phyloP scores from a whole-genome alignment of 768 basidiomycete species.

The Agaricus bisporus region DNA sequence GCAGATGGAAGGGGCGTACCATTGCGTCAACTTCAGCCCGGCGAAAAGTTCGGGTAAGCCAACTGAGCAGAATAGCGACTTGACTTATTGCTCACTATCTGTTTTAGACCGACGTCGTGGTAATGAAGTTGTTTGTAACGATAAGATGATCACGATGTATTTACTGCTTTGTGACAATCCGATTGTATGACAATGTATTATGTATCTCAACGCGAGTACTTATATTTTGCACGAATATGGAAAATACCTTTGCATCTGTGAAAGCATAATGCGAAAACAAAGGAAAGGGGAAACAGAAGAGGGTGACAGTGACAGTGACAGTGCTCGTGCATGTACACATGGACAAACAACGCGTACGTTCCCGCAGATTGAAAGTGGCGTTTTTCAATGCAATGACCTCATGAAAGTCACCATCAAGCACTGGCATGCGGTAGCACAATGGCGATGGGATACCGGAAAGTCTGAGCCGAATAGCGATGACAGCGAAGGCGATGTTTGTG shows the following conservation, averaged over 20 bases:
- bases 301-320: no score
- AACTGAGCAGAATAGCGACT: background rate
- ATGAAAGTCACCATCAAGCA: constrained; percentile 84
- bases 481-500: constrained; percentile 61
- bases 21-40: constrained; percentile 20
- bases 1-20: constrained; percentile 22
- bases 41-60: constrained; percentile 26
- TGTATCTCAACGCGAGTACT: background rate
- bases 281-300: no score
- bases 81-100: background rate
- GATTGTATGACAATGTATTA: constrained; percentile 24
- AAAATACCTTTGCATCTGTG: no score
- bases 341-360: no score
- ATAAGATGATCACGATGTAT: background rate
- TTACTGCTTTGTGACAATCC: constrained; percentile 13
- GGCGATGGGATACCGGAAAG: constrained; percentile 72
- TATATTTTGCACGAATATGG: no score
- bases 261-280: no score
- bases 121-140: background rate
- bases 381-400: background rate
- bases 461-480: constrained; percentile 32
- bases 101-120: constrained; percentile 1
- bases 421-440: constrained; percentile 86
- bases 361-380: no score
- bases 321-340: no score